Evolutionary conservation across 2,329 filamentous ascomycete species (phyloP).

Genomic region (Fusarium sp.): DNA sequence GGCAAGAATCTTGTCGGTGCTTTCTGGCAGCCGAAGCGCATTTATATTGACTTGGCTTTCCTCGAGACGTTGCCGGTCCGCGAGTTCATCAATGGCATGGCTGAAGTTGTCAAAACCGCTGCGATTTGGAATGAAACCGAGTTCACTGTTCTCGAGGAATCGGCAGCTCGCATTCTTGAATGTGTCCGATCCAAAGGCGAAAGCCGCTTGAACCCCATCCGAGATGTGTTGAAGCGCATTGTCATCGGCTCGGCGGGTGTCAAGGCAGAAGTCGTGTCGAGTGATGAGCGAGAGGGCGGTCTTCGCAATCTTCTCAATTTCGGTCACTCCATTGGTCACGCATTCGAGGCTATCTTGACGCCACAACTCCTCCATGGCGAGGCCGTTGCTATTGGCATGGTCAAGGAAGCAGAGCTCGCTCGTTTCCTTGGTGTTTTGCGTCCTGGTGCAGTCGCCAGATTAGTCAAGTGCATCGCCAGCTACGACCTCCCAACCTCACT

Average conservation of each 20-base stretch:
- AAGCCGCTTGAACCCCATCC: conserved; percentile 77
- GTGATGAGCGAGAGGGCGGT: conserved; percentile 93
- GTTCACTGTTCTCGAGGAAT: conserved; percentile 85
- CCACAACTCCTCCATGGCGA: conserved; percentile 97
- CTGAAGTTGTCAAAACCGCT: conserved; percentile 96
- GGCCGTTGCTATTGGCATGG: conserved; percentile 97
- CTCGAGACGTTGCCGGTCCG: conserved; percentile 89
- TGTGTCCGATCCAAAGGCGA: conserved; percentile 52
- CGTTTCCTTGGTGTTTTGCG: conserved; percentile 88
- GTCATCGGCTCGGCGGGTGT: conserved; percentile 92
- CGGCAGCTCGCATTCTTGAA: conserved; percentile 79
- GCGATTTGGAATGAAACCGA: conserved; percentile 94
- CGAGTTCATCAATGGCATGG: conserved; percentile 99
- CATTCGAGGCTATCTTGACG: conserved; percentile 93
- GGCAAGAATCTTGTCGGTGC: conserved; percentile 97
- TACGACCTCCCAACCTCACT: conserved; percentile 91
- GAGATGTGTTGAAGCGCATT: conserved; percentile 77
- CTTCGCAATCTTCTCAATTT: conserved; percentile 96
- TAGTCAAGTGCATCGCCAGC: conserved; percentile 94
- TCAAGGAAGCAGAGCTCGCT: conserved; percentile 95
- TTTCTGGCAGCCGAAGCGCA: conserved; percentile 95
- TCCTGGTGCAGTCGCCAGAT: conserved; percentile 86
- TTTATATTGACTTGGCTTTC: conserved; percentile 95
- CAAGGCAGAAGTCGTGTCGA: conserved; percentile 94
- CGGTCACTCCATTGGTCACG: conserved; percentile 97